Evolutionary conservation across 768 basidiomycete genomes (phyloP), one percentile per base, ranked within the genome.

Genomic region (Lentinula raphanica): DNA sequence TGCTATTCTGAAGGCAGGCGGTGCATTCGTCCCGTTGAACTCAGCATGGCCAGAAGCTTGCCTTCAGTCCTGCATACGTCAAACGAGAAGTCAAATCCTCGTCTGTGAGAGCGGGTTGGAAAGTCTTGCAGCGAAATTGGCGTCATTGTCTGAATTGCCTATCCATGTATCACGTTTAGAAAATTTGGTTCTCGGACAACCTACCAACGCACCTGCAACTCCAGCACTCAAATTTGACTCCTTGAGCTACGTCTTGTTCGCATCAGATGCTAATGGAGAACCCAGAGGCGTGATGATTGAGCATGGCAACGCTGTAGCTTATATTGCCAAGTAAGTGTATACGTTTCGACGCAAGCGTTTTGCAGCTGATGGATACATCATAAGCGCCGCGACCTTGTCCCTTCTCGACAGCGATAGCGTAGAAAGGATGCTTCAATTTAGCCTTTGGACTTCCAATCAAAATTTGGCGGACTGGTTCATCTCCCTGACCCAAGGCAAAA

Each of bases 1-100:
- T 46, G 68, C 71, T 0, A 67, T 72, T 38, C 64, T 72, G 56
- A 72, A 72, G 55, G 67, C 71, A 12, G 71, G 71, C 40, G 68
- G 62, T 3, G 59, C 63, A 8, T 65, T 61, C 42, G 62, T 65
- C n/a, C 64, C 65, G n/a, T 46, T 67, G 55, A 67, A 65, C 53
- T 63, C 66, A 5, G 71, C 72, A 11, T 64, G 71, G 61, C 71
- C 71, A 25, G 64, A 61, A 3, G 58, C 66, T 19, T 62, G 71
- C 49, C 68, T 66, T 50, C 67, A 71, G 19, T 15, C 11, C 11
- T 40, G 39, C 15, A 63, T 13, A 59, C 65, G 3, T 59, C 67
- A 54, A 62, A 61, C 39, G 4, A 40, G 15, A 40, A 17, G 39
- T 19, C 39, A 40, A n/a, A 40, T 40, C 15, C 15, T 40, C 12